These are phyloP conservation scores for Neurospora tetrasperma DNA, from an alignment of 495 filamentous ascomycete species.

Conservation along the genomic window DNA sequence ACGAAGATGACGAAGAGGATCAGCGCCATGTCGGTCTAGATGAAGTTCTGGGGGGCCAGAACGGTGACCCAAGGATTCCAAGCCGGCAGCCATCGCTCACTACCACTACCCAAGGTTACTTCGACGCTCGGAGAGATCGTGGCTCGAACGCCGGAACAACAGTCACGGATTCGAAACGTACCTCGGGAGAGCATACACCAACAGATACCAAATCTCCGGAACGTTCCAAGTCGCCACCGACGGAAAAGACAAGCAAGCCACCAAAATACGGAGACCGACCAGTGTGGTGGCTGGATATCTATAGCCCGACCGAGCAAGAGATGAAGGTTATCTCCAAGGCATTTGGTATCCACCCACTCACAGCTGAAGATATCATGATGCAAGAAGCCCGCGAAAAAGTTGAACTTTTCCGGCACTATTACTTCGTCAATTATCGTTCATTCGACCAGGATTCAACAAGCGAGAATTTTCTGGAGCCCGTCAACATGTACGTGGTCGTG, in stretches of 20 bases:
- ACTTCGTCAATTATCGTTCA: conserved; percentile 94
- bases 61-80: conserved; percentile 20
- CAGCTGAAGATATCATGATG: conserved; percentile 92
- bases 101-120: conserved; percentile 17
- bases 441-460: conserved; percentile 89
- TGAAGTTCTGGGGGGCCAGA: conserved; percentile 15
- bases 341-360: conserved; percentile 90
- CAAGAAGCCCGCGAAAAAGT: conserved; percentile 97
- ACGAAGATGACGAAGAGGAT: conserved; percentile 46
- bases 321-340: conserved; percentile 87
- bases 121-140: conserved; percentile 12
- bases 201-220: conserved; percentile 16
- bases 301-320: conserved; percentile 82
- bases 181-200: conserved; percentile 11
- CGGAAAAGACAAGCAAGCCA: conserved; percentile 28
- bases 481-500: conserved; percentile 96
- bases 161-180: conserved; percentile 8
- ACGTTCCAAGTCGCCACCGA: conserved; percentile 16
- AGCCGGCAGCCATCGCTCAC: conserved; percentile 26
- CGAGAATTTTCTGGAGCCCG: conserved; percentile 82
- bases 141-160: not conserved
- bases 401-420: conserved; percentile 92
- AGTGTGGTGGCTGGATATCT: conserved; percentile 90
- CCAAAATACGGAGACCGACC: conserved; percentile 79
- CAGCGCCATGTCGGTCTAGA: conserved; percentile 15